Conservation (phyloP, 352 stramenopile species). For the Phytopythium delawarense region DNA sequence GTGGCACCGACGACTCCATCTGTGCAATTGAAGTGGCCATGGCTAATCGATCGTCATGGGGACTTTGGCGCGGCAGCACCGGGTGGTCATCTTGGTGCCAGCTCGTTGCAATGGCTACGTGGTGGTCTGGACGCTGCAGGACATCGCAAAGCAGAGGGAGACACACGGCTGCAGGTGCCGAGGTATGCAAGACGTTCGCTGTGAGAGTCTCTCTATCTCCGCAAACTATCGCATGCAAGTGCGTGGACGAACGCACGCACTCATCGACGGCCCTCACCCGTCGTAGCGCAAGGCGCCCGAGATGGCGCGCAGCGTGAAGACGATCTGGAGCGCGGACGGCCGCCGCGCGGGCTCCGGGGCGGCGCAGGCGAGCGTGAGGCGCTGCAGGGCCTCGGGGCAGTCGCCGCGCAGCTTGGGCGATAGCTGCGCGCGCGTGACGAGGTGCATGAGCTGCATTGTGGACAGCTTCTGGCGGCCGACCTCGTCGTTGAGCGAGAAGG, state of each 20-base stretch:
- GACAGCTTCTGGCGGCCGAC: constrained; percentile 32
- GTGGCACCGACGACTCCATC: too few species aligned
- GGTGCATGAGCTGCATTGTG: constrained; percentile 53
- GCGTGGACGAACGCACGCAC: not conserved
- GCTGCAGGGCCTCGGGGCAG: constrained; percentile 26
- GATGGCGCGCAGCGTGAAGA: constrained; percentile 41
- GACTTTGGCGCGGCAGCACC: too few species aligned
- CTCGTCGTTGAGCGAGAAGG: constrained; percentile 50
- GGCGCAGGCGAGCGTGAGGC: constrained; percentile 33
- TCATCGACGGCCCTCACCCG: not conserved
- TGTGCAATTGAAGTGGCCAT: too few species aligned
- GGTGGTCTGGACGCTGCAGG: too few species aligned
- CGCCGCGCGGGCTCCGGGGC: constrained; percentile 26
- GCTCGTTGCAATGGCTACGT: too few species aligned
- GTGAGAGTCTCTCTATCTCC: too few species aligned
- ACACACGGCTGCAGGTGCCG: too few species aligned
- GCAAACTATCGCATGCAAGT: not conserved
- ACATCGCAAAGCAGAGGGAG: too few species aligned
- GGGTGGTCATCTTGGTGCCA: too few species aligned
- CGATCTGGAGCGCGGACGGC: constrained; percentile 46
- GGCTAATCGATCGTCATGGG: too few species aligned
- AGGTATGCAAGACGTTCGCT: too few species aligned
- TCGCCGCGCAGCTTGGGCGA: constrained; percentile 31
- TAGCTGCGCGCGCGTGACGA: constrained; percentile 42
- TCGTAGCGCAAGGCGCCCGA: constrained; percentile 12